phyloP scores from a whole-genome alignment of 495 filamentous ascomycete species.

The Trichocladium antarcticum region DNA sequence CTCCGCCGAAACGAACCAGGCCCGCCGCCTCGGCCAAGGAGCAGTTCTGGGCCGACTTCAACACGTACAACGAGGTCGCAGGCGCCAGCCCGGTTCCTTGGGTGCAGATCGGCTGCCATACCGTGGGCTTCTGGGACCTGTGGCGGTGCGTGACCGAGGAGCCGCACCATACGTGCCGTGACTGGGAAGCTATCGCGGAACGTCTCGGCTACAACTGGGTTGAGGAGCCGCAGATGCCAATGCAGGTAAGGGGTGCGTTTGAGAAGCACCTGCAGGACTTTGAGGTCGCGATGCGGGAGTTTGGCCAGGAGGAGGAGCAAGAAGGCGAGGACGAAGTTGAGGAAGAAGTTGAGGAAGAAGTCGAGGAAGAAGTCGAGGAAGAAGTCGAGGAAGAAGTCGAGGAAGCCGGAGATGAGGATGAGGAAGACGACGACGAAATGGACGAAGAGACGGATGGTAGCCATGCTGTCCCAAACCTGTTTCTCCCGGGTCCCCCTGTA shows the following conservation, averaged over 20 bases:
- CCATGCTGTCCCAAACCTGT: not conserved
- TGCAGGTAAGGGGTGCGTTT: slow-evolving; percentile 29
- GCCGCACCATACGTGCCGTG: slow-evolving; percentile 17
- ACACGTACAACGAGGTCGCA: slow-evolving; percentile 9
- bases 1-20: not conserved
- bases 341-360: not conserved
- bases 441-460: too few species aligned
- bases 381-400: slow-evolving; percentile 1
- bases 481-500: slow-evolving; percentile 24
- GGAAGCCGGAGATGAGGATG: not conserved
- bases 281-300: slow-evolving; percentile 22
- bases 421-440: not conserved
- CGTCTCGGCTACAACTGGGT: slow-evolving; percentile 31
- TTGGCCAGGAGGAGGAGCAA: slow-evolving; percentile 5
- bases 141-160: slow-evolving; percentile 26
- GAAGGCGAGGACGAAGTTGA: too few species aligned
- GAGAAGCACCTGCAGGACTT: slow-evolving; percentile 24
- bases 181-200: slow-evolving; percentile 32
- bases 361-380: not conserved
- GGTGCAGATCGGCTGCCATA: slow-evolving; percentile 16
- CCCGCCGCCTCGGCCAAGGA: not conserved
- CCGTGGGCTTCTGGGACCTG: slow-evolving; percentile 28
- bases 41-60: slow-evolving; percentile 24
- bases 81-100: slow-evolving; percentile 9
- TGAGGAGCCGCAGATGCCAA: slow-evolving; percentile 19